Conservation (phyloP, 2,329 filamentous ascomycete species). For the Talaromyces sp. region DNA sequence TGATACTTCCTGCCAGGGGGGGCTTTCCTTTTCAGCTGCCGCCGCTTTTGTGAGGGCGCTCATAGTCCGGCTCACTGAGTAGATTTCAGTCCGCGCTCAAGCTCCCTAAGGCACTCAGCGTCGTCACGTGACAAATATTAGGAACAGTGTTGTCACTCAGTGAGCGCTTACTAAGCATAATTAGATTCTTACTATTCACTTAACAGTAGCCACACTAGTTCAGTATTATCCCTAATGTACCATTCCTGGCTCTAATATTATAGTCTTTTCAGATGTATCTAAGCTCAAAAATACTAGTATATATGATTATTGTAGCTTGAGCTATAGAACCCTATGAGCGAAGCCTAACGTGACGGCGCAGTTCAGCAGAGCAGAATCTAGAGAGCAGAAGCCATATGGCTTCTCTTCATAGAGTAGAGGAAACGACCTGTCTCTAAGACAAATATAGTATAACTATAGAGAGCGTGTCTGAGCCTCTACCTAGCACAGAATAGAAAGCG, state of each 20-base stretch:
- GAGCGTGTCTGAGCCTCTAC: not conserved
- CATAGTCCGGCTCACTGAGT: not conserved
- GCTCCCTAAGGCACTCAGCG: not conserved
- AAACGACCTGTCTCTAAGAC: too few species aligned
- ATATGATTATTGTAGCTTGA: not conserved
- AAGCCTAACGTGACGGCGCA: not conserved
- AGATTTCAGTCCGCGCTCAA: conserved; percentile 10
- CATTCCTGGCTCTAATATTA: not conserved
- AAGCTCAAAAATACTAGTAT: not conserved
- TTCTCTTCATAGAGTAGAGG: too few species aligned
- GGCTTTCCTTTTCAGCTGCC: conserved; percentile 8
- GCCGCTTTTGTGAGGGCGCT: conserved; percentile 11
- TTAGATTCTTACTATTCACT: not conserved
- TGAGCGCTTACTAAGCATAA: not conserved
- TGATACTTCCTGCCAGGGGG: conserved; percentile 3
- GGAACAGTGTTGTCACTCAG: not conserved
- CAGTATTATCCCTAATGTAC: not conserved
- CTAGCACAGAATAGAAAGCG: not conserved
- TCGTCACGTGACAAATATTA: not conserved
- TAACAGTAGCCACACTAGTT: not conserved
- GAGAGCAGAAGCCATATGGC: not conserved
- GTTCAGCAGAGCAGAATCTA: not conserved
- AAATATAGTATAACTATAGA: not conserved
- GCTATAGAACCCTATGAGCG: not conserved
- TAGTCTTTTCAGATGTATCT: not conserved